phyloP scores from a whole-genome alignment of 179 eudicot genomes.

The Amaranthus tricolor region DNA sequence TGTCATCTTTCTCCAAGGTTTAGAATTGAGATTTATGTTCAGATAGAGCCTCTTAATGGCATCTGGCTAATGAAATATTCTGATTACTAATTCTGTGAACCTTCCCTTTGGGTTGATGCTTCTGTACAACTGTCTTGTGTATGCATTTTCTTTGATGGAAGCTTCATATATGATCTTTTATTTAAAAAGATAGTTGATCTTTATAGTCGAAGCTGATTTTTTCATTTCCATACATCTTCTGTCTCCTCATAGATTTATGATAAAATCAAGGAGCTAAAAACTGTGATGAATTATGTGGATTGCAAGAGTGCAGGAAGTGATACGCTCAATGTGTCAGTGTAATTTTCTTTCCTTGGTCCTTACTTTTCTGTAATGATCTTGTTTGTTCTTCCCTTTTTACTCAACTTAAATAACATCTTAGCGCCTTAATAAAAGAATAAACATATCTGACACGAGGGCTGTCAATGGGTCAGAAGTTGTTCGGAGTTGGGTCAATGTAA shows the following conservation, averaged over 20 bases:
- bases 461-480: not conserved
- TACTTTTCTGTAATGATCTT: slow-evolving; percentile 1
- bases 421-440: too few species aligned
- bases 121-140: not conserved
- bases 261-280: slow-evolving; percentile 71
- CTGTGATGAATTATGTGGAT: slow-evolving; percentile 38
- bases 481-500: not conserved
- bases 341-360: slow-evolving; percentile 18
- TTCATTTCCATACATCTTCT: not conserved
- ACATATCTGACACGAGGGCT: too few species aligned
- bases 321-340: slow-evolving; percentile 40
- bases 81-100: not conserved
- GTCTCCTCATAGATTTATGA: slow-evolving; percentile 45
- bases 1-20: not conserved
- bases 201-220: not conserved
- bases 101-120: not conserved
- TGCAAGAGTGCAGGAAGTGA: slow-evolving; percentile 43
- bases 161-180: not conserved
- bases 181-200: not conserved
- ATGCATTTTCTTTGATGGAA: not conserved
- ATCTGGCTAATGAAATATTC: not conserved
- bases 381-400: slow-evolving; percentile 1
- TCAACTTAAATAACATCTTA: not conserved
- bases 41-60: not conserved
- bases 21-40: not conserved